Evolutionary conservation across 2,329 filamentous ascomycete genomes (phyloP), one percentile per base, ranked within the genome.

Genomic region (Teratosphaeria epicoccoides): DNA sequence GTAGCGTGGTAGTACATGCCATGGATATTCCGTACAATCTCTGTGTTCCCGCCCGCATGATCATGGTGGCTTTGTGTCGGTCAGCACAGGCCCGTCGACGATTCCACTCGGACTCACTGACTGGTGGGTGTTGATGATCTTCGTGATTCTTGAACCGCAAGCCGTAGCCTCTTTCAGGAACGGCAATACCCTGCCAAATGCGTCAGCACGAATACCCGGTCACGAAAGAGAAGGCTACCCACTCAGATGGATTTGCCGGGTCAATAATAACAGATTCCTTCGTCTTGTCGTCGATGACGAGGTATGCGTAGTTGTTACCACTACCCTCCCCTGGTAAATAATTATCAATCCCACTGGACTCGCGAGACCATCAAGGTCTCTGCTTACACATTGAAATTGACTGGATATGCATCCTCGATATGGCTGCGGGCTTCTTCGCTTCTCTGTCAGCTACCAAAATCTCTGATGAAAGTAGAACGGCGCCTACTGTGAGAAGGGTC

Each of bases 61-160:
- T 98, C 93, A 76, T 84, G 85, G 68, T 98, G 93, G 67, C 90
- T 95, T 45, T 20, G n/a, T 14, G 23, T 17, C 14, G 12, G 44
- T 46, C 44, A 48, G 24, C 20, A 26, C 11, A 14, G n/a, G 26
- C 23, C 10, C 14, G 46, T n/a, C 20, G 11, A 9, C 20, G 11
- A 1, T 23, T 7, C 11, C n/a, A 14, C 20, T 11, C 12, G 20
- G 24, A 28, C 29, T 46, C 23, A 70, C 87, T 70, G 74, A 95
- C 90, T 97, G 91, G 65, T 98, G 93, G 1, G 93, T 98, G 67
- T 98, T 98, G 63, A 97, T 83, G 65, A 98, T 95, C 47, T 84
- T 87, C 23, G 79, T 89, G 56, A 98, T 73, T 61, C 94, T 90
- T 65, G 95, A 88, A 60, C 85, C 84, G 22, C 75, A 72, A 40